Percentiles rank a stretch among this genome's conserved stretches.
Conservation (phyloP, 2,329 filamentous ascomycete genomes). For the Periconia macrospinosa region DNA sequence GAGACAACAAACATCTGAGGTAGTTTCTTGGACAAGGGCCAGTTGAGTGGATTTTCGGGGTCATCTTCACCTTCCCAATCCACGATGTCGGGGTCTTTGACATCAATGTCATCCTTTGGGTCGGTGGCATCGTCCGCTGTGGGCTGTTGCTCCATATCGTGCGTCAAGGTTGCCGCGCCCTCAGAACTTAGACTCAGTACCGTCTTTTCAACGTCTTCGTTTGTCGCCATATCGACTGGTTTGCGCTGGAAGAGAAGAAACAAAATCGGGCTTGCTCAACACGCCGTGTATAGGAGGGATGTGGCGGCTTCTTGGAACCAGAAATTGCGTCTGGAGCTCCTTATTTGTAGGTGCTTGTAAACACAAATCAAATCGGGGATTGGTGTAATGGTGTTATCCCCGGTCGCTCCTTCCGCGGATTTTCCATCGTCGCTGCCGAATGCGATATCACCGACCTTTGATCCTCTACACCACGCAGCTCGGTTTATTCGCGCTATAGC, state of each 20-base stretch:
- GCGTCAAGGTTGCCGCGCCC: background rate
- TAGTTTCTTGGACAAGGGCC: conserved; percentile 21
- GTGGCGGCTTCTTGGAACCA: too few relatives aligned
- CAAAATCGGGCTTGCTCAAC: too few relatives aligned
- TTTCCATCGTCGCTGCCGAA: background rate
- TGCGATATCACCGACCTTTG: background rate
- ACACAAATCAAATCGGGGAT: background rate
- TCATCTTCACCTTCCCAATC: conserved; percentile 22
- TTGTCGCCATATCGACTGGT: background rate
- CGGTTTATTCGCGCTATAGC: background rate
- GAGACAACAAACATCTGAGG: conserved; percentile 21
- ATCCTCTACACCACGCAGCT: background rate
- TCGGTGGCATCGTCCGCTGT: background rate
- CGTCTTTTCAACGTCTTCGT: background rate
- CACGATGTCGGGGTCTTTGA: conserved; percentile 6
- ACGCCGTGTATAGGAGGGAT: too few relatives aligned
- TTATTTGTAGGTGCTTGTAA: too few relatives aligned
- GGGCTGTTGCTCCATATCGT: background rate
- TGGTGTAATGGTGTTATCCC: background rate
- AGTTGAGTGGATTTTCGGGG: conserved; percentile 33
- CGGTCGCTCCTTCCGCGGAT: background rate
- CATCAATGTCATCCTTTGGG: background rate
- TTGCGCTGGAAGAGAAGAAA: too few relatives aligned
- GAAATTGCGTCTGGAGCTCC: too few relatives aligned
- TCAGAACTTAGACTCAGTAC: background rate